Conservation (phyloP, 169 alveolate genomes). For the Cardiosporidium cionae region DNA sequence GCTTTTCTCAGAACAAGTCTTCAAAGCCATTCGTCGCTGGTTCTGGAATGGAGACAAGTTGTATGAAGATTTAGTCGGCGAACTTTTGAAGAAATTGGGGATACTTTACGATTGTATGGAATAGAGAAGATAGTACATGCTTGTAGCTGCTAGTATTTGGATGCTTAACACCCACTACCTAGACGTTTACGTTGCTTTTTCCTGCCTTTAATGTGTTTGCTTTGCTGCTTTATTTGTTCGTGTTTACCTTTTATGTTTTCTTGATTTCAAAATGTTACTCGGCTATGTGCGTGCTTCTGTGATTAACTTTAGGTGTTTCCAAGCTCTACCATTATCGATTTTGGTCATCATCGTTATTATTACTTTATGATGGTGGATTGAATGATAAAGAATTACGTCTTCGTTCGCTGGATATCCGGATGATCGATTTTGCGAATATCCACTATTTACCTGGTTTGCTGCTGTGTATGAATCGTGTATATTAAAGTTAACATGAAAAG, state of each 20-base stretch:
- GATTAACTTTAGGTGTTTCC: slow-evolving; percentile 20
- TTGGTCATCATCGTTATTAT: slow-evolving; percentile 55
- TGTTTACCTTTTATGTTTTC: too few species aligned
- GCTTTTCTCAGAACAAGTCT: slow-evolving; percentile 33
- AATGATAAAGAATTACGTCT: slow-evolving; percentile 33
- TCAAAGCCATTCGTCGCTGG: slow-evolving; percentile 50
- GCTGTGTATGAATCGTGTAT: too few species aligned
- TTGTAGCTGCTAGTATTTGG: too few species aligned
- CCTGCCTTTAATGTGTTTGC: too few species aligned
- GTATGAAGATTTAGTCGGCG: slow-evolving; percentile 40
- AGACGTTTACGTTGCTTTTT: too few species aligned
- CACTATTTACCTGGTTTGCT: slow-evolving; percentile 34
- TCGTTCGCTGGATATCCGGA: slow-evolving; percentile 43
- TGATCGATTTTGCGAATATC: slow-evolving; percentile 57
- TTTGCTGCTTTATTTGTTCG: too few species aligned
- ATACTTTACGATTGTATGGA: slow-evolving; percentile 36
- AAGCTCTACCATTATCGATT: slow-evolving; percentile 47
- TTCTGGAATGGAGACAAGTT: slow-evolving; percentile 45
- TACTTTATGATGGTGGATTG: slow-evolving; percentile 54
- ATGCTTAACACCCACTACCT: too few species aligned
- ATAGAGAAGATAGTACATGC: too few species aligned
- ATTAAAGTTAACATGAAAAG: too few species aligned
- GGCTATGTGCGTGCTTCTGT: too few species aligned
- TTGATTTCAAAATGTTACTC: too few species aligned
- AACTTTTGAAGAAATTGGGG: slow-evolving; percentile 37